Base-by-base conservation (phyloP, 2,329 filamentous ascomycete genomes). In the Colletotrichum lentis region DNA sequence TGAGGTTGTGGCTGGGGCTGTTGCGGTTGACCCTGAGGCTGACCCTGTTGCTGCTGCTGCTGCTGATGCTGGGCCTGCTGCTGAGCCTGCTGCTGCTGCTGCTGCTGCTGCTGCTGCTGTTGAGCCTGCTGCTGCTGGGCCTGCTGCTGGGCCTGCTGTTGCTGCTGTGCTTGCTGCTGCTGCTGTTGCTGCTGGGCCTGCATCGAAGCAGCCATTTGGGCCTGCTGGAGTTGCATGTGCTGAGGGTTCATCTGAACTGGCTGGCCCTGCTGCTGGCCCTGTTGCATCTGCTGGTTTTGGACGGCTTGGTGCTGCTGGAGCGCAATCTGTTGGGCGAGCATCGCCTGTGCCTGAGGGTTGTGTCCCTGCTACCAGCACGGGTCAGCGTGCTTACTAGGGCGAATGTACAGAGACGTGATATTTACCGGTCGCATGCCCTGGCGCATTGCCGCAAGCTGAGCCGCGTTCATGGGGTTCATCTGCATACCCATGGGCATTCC, bases 401-500 rank as follows among this genome's bases (percentile, higher is more conserved):
- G 12, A 39, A 58, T 4, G n/a, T 16, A 35, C 31, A 31, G 39
- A 47, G 39, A 50, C 53, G 43, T 44, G 12, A 43, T 43, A 73
- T 80, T 78, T 71, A 85, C 82, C 62, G 82, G 81, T 59, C 78
- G 76, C 53, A 82, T 77, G 67, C 81, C 77, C 60, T 79, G 78
- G 70, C 85, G 79, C 73, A 88, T 81, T 52, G 84, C 83, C 53
- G 83, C 79, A 41, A 86, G 77, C 73, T 87, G 86, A 67, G 85
- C 83, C 24, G 77, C 78, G 54, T 77, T 85, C 74, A 88, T 83
- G 67, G 80, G 78, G 60, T 77, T 78, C 58, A 82, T 72, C 73
- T 77, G 82, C 76, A 88, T 85, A 3, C 80, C 83, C 75, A 89
- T 86, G 43, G 81, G 84, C 73, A 87, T 84, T 20, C 80, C 76